Percentiles rank a stretch among this genome's conserved stretches.
These are phyloP conservation scores for Yamagishiella unicocca DNA, from an alignment of 139 green algal species.

Conservation along the genomic window DNA sequence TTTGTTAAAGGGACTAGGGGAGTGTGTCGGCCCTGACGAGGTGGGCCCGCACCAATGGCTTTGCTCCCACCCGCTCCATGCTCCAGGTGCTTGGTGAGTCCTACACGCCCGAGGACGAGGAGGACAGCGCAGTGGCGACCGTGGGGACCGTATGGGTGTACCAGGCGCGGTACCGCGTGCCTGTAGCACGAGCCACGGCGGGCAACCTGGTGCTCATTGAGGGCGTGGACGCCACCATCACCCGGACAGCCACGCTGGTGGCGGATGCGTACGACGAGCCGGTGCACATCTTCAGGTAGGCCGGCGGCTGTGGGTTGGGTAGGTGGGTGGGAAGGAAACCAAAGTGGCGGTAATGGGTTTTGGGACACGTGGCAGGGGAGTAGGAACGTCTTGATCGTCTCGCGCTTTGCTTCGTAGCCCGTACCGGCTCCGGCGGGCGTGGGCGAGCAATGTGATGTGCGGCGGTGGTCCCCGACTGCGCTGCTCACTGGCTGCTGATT, in stretches of 20 bases:
- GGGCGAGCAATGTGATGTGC: no score
- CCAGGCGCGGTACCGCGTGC: slow-evolving; percentile 90
- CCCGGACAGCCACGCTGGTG: slow-evolving; percentile 94
- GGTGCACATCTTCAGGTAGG: slow-evolving; percentile 62
- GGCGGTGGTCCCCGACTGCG: no score
- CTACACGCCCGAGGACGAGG: slow-evolving; percentile 98
- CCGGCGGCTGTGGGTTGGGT: neutral
- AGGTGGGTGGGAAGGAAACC: no score
- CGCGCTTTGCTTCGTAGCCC: no score
- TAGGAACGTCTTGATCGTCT: no score
- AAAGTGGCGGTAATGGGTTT: no score
- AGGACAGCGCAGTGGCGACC: slow-evolving; percentile 88
- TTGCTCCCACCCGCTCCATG: neutral
- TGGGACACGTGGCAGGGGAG: no score
- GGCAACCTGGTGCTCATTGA: slow-evolving; percentile 93
- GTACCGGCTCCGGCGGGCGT: no score
- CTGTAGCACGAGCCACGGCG: slow-evolving; percentile 80
- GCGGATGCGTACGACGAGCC: slow-evolving; percentile 73
- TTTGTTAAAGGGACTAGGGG: no score
- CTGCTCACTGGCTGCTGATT: no score
- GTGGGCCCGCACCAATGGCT: no score
- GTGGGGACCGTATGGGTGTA: slow-evolving; percentile 80
- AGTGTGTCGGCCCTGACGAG: no score
- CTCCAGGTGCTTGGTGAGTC: slow-evolving; percentile 84
- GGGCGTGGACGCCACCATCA: slow-evolving; percentile 93